Base-by-base conservation (phyloP, 805 yeast genomes). In the Brettanomyces sp. region DNA sequence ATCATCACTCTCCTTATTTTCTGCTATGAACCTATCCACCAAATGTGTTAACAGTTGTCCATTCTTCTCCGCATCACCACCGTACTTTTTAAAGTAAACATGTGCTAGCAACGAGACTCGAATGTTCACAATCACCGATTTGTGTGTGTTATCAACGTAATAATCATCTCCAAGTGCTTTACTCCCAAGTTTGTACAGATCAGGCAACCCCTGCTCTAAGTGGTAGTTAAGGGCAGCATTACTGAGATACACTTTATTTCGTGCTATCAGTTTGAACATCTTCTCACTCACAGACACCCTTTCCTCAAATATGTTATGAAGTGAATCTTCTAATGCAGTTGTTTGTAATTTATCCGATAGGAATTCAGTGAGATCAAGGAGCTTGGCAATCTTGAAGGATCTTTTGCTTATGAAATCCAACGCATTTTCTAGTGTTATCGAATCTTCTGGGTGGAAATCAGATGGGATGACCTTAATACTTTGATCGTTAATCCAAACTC, bases 341-440 rank as follows among this genome's bases (percentile, higher is more conserved):
- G 32, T 28, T 3, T 28, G 32, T 9, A 28, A 28, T 28, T 28
- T 28, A 28, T 28, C 32, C 32, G 32, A 6, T 9, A 28, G 11
- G 32, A 6, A 3, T 28, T 28, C 11, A 2, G 57, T 46, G 11
- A 59, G 59, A 13, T 36, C 44, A 3, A 18, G 8, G 39, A 39
- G 21, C 25, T 23, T 21, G 14, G 45, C 38, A 36, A 40, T 13
- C 42, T 36, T 35, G 21, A 56, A 63, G 7, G 59, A 61, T 41
- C 62, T 58, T 45, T 76, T 52, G 52, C 67, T 73, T 6, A 56
- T 56, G 35, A 76, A 49, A 1, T 78, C 66, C 46, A 75, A 74
- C 3, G 54, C 45, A 32, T 70, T 54, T 5, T 50, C 51, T 40
- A 77, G 52, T 22, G 69, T 67, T 23, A 48, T 30, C 9, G 23